These are phyloP conservation scores for Rhizopus sp. DNA, from an alignment of 371 early-diverging fungal genomes.

Conservation along the genomic window DNA sequence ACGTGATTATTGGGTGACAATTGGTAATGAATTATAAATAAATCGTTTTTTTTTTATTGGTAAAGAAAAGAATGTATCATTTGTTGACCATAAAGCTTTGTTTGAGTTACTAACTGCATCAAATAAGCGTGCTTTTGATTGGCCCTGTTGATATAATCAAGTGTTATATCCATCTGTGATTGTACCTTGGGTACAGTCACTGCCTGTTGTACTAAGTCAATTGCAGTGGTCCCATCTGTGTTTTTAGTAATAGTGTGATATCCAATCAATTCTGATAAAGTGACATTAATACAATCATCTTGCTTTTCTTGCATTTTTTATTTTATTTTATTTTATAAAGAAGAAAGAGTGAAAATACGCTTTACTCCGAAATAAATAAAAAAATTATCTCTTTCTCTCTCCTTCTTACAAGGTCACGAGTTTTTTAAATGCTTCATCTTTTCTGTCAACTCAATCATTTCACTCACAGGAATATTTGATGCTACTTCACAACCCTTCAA, in stretches of 20 bases:
- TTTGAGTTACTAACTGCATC: conserved; percentile 1
- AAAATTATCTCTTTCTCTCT: background rate
- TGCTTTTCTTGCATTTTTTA: background rate
- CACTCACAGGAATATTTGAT: background rate
- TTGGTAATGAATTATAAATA: conserved; percentile 86
- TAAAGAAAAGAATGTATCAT: conserved; percentile 2
- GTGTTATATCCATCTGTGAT: background rate
- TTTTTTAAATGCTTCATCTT: background rate
- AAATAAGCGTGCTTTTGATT: conserved; percentile 5
- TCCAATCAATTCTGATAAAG: conserved; percentile 1
- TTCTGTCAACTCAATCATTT: background rate
- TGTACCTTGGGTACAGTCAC: background rate
- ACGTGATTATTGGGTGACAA: conserved; percentile 93
- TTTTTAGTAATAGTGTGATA: conserved; percentile 1
- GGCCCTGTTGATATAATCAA: conserved; percentile 4
- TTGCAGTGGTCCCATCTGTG: background rate
- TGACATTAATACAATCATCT: conserved; percentile 3
- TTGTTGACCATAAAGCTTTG: background rate
- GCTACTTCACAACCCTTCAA: background rate
- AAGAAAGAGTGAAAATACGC: background rate
- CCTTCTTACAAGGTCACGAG: background rate
- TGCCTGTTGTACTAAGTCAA: background rate
- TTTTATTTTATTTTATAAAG: background rate
- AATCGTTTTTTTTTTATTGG: background rate
- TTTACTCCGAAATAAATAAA: too few species aligned